Evolutionary conservation across 192 early-diverging fungal genomes (phyloP).

Genomic region (Coemansia umbellata): DNA sequence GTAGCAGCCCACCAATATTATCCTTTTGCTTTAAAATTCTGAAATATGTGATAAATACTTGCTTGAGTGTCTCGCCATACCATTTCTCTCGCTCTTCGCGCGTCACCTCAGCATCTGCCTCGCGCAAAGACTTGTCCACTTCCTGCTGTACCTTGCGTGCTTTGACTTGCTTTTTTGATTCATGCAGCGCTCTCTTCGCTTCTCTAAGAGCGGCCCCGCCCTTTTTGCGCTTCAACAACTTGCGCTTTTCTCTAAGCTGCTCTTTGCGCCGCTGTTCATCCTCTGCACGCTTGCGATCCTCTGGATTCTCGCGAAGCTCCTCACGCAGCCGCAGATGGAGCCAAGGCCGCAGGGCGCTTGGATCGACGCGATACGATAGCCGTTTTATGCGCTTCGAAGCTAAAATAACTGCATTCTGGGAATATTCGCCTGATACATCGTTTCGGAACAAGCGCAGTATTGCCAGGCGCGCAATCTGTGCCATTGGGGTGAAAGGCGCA

Average conservation of each 20-base stretch:
- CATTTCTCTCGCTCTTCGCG: conserved; percentile 77
- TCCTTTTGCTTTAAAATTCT: conserved; percentile 85
- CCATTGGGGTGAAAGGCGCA: conserved; percentile 55
- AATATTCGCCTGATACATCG: conserved; percentile 84
- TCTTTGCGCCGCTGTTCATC: conserved; percentile 52
- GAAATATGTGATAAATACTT: conserved; percentile 93
- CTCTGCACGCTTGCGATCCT: conserved; percentile 54
- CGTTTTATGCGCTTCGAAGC: conserved; percentile 83
- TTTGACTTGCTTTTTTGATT: conserved; percentile 74
- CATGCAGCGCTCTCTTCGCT: conserved; percentile 56
- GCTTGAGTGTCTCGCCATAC: conserved; percentile 91
- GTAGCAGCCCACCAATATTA: conserved; percentile 59
- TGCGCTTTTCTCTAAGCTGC: conserved; percentile 33
- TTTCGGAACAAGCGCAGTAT: conserved; percentile 73
- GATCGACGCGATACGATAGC: conserved; percentile 68
- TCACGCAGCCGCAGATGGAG: conserved; percentile 79
- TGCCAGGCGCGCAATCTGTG: conserved; percentile 71
- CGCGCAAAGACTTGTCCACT: conserved; percentile 60
- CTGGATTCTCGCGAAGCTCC: conserved; percentile 62
- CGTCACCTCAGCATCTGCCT: conserved; percentile 84
- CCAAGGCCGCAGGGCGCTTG: conserved; percentile 66
- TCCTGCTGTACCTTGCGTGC: conserved; percentile 42
- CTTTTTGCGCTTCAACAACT: conserved; percentile 34
- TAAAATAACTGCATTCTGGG: conserved; percentile 81
- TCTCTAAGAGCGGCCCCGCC: conserved; percentile 37